These are phyloP conservation scores for Lotmaria passim DNA, from an alignment of 208 protist species.

Conservation along the genomic window DNA sequence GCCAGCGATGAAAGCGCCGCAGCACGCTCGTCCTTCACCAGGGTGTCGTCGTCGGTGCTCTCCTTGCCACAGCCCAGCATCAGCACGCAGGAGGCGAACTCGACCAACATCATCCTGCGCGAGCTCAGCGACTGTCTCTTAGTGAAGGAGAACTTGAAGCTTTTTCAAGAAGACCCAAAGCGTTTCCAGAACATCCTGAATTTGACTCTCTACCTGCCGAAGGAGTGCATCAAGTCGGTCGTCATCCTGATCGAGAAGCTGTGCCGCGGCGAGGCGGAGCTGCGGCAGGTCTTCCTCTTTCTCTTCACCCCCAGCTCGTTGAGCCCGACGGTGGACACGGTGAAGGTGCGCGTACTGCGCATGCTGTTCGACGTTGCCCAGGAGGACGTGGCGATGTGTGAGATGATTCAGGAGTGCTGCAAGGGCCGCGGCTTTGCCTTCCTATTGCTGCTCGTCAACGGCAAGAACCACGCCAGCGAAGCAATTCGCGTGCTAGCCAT, in stretches of 20 bases:
- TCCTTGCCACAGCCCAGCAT: not conserved
- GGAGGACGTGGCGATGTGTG: slow-evolving; percentile 68
- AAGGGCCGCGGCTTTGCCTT: slow-evolving; percentile 62
- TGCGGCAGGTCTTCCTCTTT: slow-evolving; percentile 69
- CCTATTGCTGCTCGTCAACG: slow-evolving; percentile 72
- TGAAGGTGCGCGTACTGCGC: slow-evolving; percentile 78
- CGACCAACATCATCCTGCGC: slow-evolving; percentile 69
- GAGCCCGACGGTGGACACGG: slow-evolving; percentile 44
- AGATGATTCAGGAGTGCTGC: slow-evolving; percentile 65
- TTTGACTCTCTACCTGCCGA: slow-evolving; percentile 58
- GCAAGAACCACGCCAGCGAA: slow-evolving; percentile 80
- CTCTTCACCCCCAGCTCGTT: slow-evolving; percentile 47
- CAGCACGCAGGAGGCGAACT: slow-evolving; percentile 25
- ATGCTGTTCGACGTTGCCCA: slow-evolving; percentile 91
- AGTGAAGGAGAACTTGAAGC: slow-evolving; percentile 60
- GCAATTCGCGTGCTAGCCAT: slow-evolving; percentile 78
- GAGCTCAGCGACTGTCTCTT: slow-evolving; percentile 84
- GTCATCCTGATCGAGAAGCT: slow-evolving; percentile 88
- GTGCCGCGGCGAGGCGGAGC: slow-evolving; percentile 68
- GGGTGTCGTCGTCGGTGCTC: not conserved
- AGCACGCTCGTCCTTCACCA: not conserved
- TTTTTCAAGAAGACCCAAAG: slow-evolving; percentile 59
- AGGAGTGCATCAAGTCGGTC: slow-evolving; percentile 74
- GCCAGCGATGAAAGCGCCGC: slow-evolving; percentile 15
- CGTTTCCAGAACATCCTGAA: slow-evolving; percentile 68